These are phyloP conservation scores for Cucumis cinereus DNA, from an alignment of 306 rosid genomes.

Conservation along the genomic window DNA sequence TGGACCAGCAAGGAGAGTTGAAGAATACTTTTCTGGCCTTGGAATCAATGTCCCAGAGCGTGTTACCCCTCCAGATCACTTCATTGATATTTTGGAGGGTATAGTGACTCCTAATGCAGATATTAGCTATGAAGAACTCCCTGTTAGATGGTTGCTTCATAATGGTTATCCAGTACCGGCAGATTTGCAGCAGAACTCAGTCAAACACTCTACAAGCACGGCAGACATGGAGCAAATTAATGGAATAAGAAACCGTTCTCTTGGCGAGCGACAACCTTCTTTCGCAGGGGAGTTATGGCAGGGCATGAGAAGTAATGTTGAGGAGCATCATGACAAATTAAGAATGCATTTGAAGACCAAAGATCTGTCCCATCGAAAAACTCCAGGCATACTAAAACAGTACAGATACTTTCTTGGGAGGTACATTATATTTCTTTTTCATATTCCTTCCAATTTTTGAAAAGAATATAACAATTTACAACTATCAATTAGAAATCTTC, in stretches of 20 bases:
- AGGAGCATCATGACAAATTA: constrained; percentile 52
- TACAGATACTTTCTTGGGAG: constrained; percentile 78
- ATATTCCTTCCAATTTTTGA: neutral
- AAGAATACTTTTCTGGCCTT: constrained; percentile 66
- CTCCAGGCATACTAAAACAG: constrained; percentile 65
- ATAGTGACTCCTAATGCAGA: constrained; percentile 38
- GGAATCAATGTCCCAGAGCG: constrained; percentile 80
- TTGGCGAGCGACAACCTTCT: constrained; percentile 26
- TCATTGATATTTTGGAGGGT: constrained; percentile 90
- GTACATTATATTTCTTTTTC: constrained; percentile 18
- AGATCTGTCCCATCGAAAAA: constrained; percentile 66
- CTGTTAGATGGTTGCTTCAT: constrained; percentile 83
- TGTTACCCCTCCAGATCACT: constrained; percentile 86
- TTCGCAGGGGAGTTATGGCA: constrained; percentile 89
- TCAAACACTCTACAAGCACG: constrained; percentile 17
- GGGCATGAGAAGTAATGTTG: constrained; percentile 52
- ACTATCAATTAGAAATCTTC: neutral
- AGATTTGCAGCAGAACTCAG: constrained; percentile 49
- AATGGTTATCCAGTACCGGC: constrained; percentile 67
- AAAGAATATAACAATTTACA: neutral
- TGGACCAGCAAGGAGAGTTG: constrained; percentile 70
- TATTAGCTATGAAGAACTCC: constrained; percentile 50
- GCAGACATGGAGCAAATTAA: constrained; percentile 16
- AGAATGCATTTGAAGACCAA: constrained; percentile 45
- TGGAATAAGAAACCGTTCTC: constrained; percentile 22